Percentiles rank a stretch among this genome's conserved stretches.
These are phyloP conservation scores for Cercospora sp. DNA, from an alignment of 2,329 filamentous ascomycete genomes.

Conservation along the genomic window DNA sequence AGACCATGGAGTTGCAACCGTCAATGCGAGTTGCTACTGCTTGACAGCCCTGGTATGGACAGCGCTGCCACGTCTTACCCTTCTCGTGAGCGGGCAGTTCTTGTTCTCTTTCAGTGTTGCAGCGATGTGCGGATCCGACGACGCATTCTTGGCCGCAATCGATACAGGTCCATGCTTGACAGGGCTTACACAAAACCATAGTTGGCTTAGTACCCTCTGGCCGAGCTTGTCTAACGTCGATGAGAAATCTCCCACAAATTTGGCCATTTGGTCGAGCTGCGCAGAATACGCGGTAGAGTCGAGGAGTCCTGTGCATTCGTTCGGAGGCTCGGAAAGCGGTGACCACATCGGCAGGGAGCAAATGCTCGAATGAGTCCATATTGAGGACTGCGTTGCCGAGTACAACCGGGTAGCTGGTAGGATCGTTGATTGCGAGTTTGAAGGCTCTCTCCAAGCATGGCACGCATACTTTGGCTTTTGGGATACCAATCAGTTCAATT, in stretches of 20 bases:
- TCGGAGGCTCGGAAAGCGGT: neutral
- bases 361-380: neutral
- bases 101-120: neutral
- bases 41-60: neutral
- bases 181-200: too few species aligned
- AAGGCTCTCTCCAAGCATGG: neutral
- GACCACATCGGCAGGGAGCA: neutral
- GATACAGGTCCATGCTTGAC: too few species aligned
- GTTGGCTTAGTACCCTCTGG: too few species aligned
- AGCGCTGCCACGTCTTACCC: neutral
- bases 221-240: neutral
- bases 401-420: neutral
- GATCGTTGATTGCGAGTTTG: neutral
- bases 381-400: neutral
- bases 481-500: neutral
- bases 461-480: neutral
- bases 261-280: neutral
- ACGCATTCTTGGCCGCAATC: too few species aligned
- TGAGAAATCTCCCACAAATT: neutral
- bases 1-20: conserved; percentile 1
- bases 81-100: neutral
- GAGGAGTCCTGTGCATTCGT: neutral
- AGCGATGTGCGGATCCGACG: neutral
- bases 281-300: neutral
- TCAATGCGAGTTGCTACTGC: neutral